A percentile compares a stretch with the other conserved stretches of the same genome.
Evolutionary conservation across 2,329 filamentous ascomycete genomes (phyloP).

Genomic region (Magnaporthiopsis incrustans): DNA sequence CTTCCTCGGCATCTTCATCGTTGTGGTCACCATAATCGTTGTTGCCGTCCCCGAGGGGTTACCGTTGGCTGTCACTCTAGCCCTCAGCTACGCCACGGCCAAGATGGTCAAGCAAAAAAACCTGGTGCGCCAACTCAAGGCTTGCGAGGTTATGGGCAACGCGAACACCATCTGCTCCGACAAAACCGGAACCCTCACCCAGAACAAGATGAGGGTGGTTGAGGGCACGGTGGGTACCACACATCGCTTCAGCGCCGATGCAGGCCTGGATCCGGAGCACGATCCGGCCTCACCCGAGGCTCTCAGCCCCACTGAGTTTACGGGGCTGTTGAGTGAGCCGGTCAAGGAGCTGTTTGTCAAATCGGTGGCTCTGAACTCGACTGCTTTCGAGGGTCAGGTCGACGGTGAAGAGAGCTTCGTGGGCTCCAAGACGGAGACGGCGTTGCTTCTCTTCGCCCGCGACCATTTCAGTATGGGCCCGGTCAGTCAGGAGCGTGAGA

Average conservation of each 20-base stretch:
- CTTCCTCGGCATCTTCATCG: conserved; percentile 69
- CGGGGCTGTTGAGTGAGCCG: conserved; percentile 33
- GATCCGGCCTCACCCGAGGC: conserved; percentile 19
- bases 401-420: conserved; percentile 59
- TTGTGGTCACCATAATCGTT: conserved; percentile 69
- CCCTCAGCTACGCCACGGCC: conserved; percentile 68
- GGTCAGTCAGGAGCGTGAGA: conserved; percentile 53
- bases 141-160: conserved; percentile 77
- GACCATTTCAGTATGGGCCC: conserved; percentile 60
- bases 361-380: conserved; percentile 60
- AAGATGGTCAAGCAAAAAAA: conserved; percentile 74
- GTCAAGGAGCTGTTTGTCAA: conserved; percentile 47
- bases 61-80: conserved; percentile 69
- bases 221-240: conserved; percentile 48
- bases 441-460: conserved; percentile 59
- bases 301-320: conserved; percentile 37
- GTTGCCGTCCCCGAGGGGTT: conserved; percentile 73
- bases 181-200: conserved; percentile 58
- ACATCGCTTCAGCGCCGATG: conserved; percentile 42
- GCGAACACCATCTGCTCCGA: conserved; percentile 63
- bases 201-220: conserved; percentile 61
- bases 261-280: conserved; percentile 16
- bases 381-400: conserved; percentile 68
- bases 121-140: conserved; percentile 65
- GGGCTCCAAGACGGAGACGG: conserved; percentile 72